Evolutionary conservation across 139 green algal species (phyloP).

Genomic region (Chlamydomonas schloesseri): DNA sequence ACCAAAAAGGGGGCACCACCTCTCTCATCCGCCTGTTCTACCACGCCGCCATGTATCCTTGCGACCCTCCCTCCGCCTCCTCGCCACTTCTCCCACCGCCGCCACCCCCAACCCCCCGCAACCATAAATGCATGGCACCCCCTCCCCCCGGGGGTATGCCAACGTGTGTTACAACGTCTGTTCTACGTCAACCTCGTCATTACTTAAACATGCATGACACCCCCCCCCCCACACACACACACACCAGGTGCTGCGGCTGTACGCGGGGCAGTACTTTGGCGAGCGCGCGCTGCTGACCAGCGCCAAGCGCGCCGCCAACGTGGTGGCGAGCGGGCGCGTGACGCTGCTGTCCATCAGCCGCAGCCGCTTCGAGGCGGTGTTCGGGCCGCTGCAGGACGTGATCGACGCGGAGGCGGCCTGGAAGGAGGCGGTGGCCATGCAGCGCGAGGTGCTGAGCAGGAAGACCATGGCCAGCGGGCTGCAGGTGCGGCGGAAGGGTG

Average conservation of each 20-base stretch:
- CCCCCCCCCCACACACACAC: not conserved
- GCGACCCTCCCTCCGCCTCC: no score
- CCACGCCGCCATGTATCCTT: no score
- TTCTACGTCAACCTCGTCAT: no score
- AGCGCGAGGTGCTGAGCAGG: slow-evolving; percentile 52
- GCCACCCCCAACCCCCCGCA: no score
- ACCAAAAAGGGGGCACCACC: no score
- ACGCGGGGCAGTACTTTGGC: slow-evolving; percentile 78
- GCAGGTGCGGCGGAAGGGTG: slow-evolving; percentile 15
- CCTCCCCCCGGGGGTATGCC: no score
- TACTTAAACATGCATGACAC: no score
- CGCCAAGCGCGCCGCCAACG: slow-evolving; percentile 63
- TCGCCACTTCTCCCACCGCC: no score
- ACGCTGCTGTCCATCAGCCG: slow-evolving; percentile 60
- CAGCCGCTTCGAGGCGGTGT: slow-evolving; percentile 54
- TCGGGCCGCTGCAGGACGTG: slow-evolving; percentile 61
- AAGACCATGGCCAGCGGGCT: slow-evolving; percentile 46
- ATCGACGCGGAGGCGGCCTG: slow-evolving; percentile 49
- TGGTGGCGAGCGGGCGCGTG: slow-evolving; percentile 60
- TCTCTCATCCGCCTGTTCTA: no score
- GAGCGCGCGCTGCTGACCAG: slow-evolving; percentile 69
- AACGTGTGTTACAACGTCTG: no score
- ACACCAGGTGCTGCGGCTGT: slow-evolving; percentile 69
- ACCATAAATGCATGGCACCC: no score
- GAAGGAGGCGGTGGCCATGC: slow-evolving; percentile 46